Evolutionary conservation across 352 stramenopile species (phyloP), one percentile per base, ranked within the genome.

Genomic region (Phytophthora megakarya): DNA sequence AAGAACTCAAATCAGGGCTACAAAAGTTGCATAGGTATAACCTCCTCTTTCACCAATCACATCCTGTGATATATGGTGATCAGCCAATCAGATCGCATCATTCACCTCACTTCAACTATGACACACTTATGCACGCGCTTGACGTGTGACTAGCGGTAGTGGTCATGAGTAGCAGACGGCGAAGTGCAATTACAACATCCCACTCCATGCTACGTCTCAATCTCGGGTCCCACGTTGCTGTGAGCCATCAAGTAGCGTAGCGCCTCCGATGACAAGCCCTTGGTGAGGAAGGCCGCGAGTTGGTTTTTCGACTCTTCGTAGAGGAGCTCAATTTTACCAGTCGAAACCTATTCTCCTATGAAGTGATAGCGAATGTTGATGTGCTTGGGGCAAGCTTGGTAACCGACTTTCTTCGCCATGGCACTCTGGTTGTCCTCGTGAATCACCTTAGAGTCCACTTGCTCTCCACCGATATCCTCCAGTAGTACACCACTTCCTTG

Each of bases 251-350:
- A 33, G 21, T 61, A 58, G 23, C 50, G 62, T 30, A 70, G 51
- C n/a, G 39, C 59, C 35, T 69, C 61, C 19, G 61, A 48, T 15
- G 53, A 56, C 16, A 68, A 11, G 11, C 33, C 30, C 55, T 71
- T 75, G 0, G 61, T 68, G 25, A 75, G 39, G 28, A 64, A 67
- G 30, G 67, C 54, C 5, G 56, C 67, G 28, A 75, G 23, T 30
- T 71, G 64, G 23, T 69, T 65, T 26, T 62, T 70, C 33, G 67
- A 60, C 23, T 66, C 47, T 6, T 63, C 37, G n/a, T 67, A 75
- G 35, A 39, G 3, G 3, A 75, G 25, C 22, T 53, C 46, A 21
- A 73, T 44, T 3, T 35, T 45, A 28, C 49, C 58, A 21, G 8
- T 60, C 16, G 25, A 12, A 23, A 60, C 13, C 30, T 71, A 63